Evolutionary conservation across 768 basidiomycete genomes (phyloP), one percentile per base, ranked within the genome.

Genomic region (Stropharia rugosoannulata): DNA sequence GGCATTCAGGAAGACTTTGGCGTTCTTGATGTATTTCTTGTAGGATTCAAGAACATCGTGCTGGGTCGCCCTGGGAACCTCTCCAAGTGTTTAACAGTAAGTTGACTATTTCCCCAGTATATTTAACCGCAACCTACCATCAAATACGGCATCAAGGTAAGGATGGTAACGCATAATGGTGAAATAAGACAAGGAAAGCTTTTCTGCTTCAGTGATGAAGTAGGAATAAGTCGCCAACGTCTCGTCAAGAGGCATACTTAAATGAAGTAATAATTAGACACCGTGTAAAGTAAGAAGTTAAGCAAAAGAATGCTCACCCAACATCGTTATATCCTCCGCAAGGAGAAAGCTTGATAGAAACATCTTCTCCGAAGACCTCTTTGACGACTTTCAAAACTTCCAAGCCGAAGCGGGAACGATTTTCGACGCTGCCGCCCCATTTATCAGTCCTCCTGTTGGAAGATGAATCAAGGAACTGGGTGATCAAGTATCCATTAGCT

Each of bases 361-460:
- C 76, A 16, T 80, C 76, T 6, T 66, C 56, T 1, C 80, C 80
- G 55, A 75, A 80, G 41, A 81, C 69, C 29, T 72, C 70, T 0
- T 56, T 60, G 13, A 70, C 55, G 2, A 73, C 79, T 51, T 80
- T 77, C 16, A 83, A 62, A 42, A 81, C 73, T 63, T 84, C 80
- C 5, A 83, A 72, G 0, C 72, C 73, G 64, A 87, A 85, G 5
- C 81, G 70, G 2, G 75, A 66, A 18, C 85, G 76, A 64, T 84
- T 84, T 66, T 83, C 80, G 39, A 80, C 56, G 39, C 76, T 78
- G 11, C 85, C 86, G 8, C 86, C 85, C 73, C 80, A 89, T 54
- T 76, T 65, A 68, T 85, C 85, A 9, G 77, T 80, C 27, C 83
- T 77, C 40, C 62, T 60, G 51, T 85, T 85, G 15, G 76, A 66